Evolutionary conservation across 1,284 basidiomycete species (phyloP).

Genomic region (Pseudozyma pruni): DNA sequence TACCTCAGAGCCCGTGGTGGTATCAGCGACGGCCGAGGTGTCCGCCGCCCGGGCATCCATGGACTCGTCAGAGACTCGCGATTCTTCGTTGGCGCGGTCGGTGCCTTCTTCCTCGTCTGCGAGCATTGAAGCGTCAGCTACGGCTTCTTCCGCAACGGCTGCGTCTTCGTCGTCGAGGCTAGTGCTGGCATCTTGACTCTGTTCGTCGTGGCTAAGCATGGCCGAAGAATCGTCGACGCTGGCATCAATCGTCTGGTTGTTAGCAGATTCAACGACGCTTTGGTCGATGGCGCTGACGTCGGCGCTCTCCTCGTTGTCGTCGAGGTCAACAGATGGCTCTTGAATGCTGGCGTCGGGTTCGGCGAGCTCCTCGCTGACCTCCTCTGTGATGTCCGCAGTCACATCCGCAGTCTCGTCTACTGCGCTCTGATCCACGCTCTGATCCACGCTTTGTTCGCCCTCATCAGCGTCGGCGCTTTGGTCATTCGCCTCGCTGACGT

Average conservation of each 20-base stretch:
- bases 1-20: not conserved
- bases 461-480: not conserved
- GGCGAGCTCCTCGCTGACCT: slow-evolving; percentile 3
- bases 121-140: not conserved
- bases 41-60: not conserved
- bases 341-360: not conserved
- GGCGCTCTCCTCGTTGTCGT: not conserved
- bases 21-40: not conserved
- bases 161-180: not conserved
- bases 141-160: not conserved
- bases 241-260: not conserved
- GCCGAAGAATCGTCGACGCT: slow-evolving; percentile 2
- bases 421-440: not conserved
- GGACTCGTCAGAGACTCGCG: not conserved
- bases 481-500: too few relatives aligned
- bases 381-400: not conserved
- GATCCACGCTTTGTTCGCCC: slow-evolving; percentile 1
- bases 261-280: not conserved
- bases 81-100: not conserved
- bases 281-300: slow-evolving; percentile 12
- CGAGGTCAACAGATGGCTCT: not conserved
- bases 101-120: not conserved
- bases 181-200: slow-evolving; percentile 1
- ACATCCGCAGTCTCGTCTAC: slow-evolving; percentile 3
- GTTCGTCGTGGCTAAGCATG: not conserved